Evolutionary conservation across 2,329 filamentous ascomycete genomes (phyloP).

Genomic region (Cladosporium sp.): DNA sequence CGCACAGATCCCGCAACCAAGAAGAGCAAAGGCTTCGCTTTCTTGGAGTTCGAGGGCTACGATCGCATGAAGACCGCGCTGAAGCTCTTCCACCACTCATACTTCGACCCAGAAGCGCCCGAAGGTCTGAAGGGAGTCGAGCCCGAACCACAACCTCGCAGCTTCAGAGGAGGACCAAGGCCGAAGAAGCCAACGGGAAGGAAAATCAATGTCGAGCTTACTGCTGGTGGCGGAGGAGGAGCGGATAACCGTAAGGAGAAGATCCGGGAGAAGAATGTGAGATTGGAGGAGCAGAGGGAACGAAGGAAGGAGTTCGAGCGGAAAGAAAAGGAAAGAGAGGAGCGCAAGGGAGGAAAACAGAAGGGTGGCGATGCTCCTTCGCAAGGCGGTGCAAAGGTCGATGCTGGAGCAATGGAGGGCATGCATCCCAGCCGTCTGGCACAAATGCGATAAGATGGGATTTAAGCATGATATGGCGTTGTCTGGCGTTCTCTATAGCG

Average conservation of each 20-base stretch:
- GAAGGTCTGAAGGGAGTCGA: slow-evolving; percentile 12
- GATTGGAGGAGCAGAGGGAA: slow-evolving; percentile 67
- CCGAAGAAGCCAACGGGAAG: slow-evolving; percentile 51
- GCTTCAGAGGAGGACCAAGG: slow-evolving; percentile 23
- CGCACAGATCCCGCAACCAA: slow-evolving; percentile 63
- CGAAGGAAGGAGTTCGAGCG: slow-evolving; percentile 47
- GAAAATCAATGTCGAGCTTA: slow-evolving; percentile 89
- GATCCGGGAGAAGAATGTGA: slow-evolving; percentile 80
- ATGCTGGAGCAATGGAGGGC: slow-evolving; percentile 17
- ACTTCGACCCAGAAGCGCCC: slow-evolving; percentile 52
- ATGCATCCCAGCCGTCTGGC: slow-evolving; percentile 34
- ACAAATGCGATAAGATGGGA: slow-evolving; percentile 15
- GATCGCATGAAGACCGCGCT: slow-evolving; percentile 91
- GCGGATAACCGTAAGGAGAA: slow-evolving; percentile 67
- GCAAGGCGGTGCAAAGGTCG: slow-evolving; percentile 9
- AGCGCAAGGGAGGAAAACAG: slow-evolving; percentile 34
- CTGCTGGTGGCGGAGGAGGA: slow-evolving; percentile 78
- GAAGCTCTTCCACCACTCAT: slow-evolving; percentile 82
- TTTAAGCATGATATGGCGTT: neutral
- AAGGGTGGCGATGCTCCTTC: slow-evolving; percentile 19
- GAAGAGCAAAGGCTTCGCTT: slow-evolving; percentile 72
- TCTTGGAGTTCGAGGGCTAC: slow-evolving; percentile 83
- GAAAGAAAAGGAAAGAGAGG: slow-evolving; percentile 42
- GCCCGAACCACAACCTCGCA: slow-evolving; percentile 11
- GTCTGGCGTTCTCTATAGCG: neutral